phyloP scores from a whole-genome alignment of 1,284 basidiomycete genomes.

The Xanthoconium separans region DNA sequence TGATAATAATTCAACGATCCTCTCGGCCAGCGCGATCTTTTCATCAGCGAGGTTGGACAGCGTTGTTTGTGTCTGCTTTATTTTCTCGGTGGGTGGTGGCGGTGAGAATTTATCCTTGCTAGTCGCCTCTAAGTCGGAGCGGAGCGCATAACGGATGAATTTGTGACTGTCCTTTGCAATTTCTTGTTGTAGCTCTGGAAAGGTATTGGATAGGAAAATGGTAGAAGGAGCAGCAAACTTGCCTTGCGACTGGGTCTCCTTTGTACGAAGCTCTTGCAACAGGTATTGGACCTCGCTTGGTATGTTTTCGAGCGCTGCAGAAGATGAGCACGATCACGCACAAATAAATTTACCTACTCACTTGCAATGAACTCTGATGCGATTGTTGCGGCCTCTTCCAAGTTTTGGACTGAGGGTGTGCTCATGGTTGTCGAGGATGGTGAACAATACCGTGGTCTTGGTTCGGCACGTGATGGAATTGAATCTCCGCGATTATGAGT shows the following conservation, averaged over 20 bases:
- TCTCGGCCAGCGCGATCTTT: conserved; percentile 54
- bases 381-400: conserved; percentile 65
- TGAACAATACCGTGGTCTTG: not conserved
- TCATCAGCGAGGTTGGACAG: conserved; percentile 44
- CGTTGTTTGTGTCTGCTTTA: conserved; percentile 35
- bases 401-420: conserved; percentile 37
- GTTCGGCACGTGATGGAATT: conserved; percentile 15
- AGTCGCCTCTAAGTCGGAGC: conserved; percentile 27
- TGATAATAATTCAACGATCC: conserved; percentile 50
- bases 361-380: conserved; percentile 71
- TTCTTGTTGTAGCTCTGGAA: conserved; percentile 52
- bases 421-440: conserved; percentile 22
- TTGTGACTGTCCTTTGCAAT: conserved; percentile 52
- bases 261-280: conserved; percentile 68
- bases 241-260: conserved; percentile 55
- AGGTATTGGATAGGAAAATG: not conserved
- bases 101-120: conserved; percentile 29
- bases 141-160: conserved; percentile 52
- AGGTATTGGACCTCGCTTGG: conserved; percentile 72
- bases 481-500: conserved; percentile 26
- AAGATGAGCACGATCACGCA: not conserved
- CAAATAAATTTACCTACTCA: conserved; percentile 36
- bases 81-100: conserved; percentile 31
- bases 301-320: conserved; percentile 67
- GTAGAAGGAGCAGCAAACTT: conserved; percentile 4